These are phyloP conservation scores for Solanum chmielewskii DNA, from an alignment of 257 asterid species.

Conservation along the genomic window DNA sequence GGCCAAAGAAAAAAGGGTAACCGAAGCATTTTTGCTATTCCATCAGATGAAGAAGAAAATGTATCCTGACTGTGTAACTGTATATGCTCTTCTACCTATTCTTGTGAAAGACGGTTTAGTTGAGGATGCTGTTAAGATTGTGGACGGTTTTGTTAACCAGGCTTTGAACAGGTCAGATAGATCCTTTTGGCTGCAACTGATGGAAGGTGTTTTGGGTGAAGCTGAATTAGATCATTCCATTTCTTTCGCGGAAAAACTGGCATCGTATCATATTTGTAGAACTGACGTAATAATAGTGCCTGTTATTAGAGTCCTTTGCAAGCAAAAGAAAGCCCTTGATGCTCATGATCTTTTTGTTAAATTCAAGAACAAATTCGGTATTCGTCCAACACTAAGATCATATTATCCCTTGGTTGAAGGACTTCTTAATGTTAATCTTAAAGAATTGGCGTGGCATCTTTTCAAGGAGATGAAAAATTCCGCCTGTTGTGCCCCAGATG, in stretches of 20 bases:
- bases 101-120: conserved; percentile 62
- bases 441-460: conserved; percentile 56
- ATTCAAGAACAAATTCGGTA: conserved; percentile 32
- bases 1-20: conserved; percentile 53
- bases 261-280: conserved; percentile 50
- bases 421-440: conserved; percentile 57
- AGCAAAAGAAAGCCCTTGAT: conserved; percentile 62
- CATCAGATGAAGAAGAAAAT: conserved; percentile 76
- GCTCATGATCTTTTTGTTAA: conserved; percentile 49
- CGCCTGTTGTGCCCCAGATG: conserved; percentile 56
- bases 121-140: conserved; percentile 55
- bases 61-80: conserved; percentile 58
- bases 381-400: conserved; percentile 41
- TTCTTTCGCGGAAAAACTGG: conserved; percentile 50
- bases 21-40: conserved; percentile 79
- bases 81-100: conserved; percentile 64
- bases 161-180: conserved; percentile 10
- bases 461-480: conserved; percentile 58
- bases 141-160: conserved; percentile 28
- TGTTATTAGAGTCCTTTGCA: conserved; percentile 43
- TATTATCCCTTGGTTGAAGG: conserved; percentile 58
- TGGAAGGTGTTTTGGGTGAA: conserved; percentile 54
- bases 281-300: conserved; percentile 59
- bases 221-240: conserved; percentile 43
- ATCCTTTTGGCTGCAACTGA: conserved; percentile 63